Base-by-base conservation (phyloP, 768 basidiomycete genomes). In the Saitozyma podzolica region DNA sequence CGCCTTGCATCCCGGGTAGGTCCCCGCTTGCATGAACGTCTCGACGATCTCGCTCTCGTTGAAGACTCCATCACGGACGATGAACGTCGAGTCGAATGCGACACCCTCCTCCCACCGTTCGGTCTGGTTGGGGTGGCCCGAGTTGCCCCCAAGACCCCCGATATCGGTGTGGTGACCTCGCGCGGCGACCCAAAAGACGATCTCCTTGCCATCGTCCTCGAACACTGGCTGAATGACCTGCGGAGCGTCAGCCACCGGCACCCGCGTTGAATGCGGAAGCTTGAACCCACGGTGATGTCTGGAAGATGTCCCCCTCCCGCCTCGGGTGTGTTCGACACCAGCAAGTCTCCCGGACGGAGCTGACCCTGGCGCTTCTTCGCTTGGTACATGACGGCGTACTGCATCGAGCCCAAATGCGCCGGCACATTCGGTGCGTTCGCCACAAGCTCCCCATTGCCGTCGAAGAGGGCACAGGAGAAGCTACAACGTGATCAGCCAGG, bases 81-180 rank as follows among this genome's bases (percentile, higher is more conserved):
- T 19, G 58, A 59, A 59, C 16, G 39, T 54, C 3, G 62, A 64
- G 41, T 41, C 45, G 62, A 64, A 49, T 1, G 19, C 50, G 10
- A 59, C 62, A 10, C 62, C 62, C 47, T 64, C 62, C 41, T 64
- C 50, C 5, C 40, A 55, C 29, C 72, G 57, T 13, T 62, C 67
- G 10, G 56, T 68, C 9, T 62, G 62, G 54, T 68, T 65, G 10
- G 76, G 74, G 48, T 61, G 66, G 20, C 59, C 51, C 43, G 90
- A 92, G 10, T 78, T 92, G 7, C 93, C 91, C 2, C 92, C 83
- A 65, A 95, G 92, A 20, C 71, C 71, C 17, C 71, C 71, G 40
- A 73, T 67, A 80, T 95, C 92, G 6, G 92, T 91, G 79, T 96
- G 93, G 76, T 97, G 93, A n/a, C 64, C 93, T 56, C 94, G 85